A percentile compares a stretch with the other conserved stretches of the same genome.
phyloP scores from a whole-genome alignment of 805 yeast genomes.

The Candida verbasci region DNA sequence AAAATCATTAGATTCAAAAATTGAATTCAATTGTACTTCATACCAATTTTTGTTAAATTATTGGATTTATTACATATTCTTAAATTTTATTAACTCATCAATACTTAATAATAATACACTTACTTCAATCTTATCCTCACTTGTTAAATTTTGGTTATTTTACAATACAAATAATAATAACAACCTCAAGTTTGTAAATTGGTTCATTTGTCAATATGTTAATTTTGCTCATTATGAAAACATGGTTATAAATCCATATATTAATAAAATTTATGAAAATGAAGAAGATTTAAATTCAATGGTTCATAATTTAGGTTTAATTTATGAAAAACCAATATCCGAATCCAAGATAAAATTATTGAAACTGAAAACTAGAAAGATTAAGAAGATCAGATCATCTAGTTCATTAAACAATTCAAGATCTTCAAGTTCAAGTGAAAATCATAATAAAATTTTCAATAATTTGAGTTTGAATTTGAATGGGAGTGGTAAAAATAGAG shows the following conservation, averaged over 20 bases:
- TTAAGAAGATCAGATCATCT: conserved; percentile 1
- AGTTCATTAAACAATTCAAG: conserved; percentile 1
- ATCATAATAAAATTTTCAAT: neutral
- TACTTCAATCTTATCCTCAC: neutral
- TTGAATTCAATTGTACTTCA: conserved; percentile 5
- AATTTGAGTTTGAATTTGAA: neutral
- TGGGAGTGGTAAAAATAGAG: neutral
- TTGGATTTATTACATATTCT: conserved; percentile 8
- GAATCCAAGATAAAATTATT: too few species aligned
- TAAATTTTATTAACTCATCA: conserved; percentile 4
- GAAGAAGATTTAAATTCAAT: neutral
- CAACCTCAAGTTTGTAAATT: conserved; percentile 5
- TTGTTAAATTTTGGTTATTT: conserved; percentile 8
- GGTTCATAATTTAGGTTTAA: conserved; percentile 4
- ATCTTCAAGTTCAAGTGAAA: neutral
- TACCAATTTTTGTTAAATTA: conserved; percentile 10
- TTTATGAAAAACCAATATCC: conserved; percentile 2
- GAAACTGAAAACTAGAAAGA: neutral
- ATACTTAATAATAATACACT: neutral
- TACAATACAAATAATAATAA: conserved; percentile 4
- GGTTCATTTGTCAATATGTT: neutral
- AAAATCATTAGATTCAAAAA: conserved; percentile 9
- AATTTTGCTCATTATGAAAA: conserved; percentile 2
- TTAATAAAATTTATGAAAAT: neutral
- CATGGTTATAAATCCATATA: conserved; percentile 1